Evolutionary conservation across 2,329 filamentous ascomycete genomes (phyloP), one percentile per base, ranked within the genome.

Genomic region (Fusarium cyanostomum): DNA sequence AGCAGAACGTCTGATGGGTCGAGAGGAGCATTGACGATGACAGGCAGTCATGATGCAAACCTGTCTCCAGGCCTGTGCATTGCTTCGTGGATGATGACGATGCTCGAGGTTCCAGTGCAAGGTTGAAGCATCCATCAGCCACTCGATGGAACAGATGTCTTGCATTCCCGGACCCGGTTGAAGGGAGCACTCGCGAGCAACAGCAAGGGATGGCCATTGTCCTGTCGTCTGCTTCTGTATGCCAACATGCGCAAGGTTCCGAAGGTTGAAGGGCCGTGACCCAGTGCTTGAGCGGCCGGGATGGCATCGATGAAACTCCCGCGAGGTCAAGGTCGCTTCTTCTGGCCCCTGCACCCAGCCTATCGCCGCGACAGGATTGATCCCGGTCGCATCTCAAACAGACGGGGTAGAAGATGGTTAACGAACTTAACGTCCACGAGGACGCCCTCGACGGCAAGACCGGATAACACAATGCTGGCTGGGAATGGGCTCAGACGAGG

Each of bases 371-470:
- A 24, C 15, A 7, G 16, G 37, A 28, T 35, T 27, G 18, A 50
- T 52, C 62, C 67, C 58, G 51, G 67, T 61, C 53, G 39, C 60
- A 69, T 42, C 65, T 70, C 62, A 69, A 70, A 70, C 67, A 62
- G 44, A 54, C 50, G 62, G 64, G 59, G 60, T 52, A 49, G 34
- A 45, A 45, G 37, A 31, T 34, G 42, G 38, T 8, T 35, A 27
- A 45, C n/a, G 34, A 38, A 31, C 34, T 21, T 33, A 37, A 27
- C 24, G 4, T 13, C n/a, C 27, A 31, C n/a, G 41, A 30, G 41
- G 18, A 18, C 30, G 43, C 43, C 27, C 42, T 31, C 39, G 21
- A 55, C 42, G 31, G 51, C 35, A 31, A 34, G 31, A 11, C 49
- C 39, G 27, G 33, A 21, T n/a, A n/a, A 24, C 15, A 26, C 33